Conservation (phyloP, 805 yeast species). For the Wickerhamiella qilinensis region DNA sequence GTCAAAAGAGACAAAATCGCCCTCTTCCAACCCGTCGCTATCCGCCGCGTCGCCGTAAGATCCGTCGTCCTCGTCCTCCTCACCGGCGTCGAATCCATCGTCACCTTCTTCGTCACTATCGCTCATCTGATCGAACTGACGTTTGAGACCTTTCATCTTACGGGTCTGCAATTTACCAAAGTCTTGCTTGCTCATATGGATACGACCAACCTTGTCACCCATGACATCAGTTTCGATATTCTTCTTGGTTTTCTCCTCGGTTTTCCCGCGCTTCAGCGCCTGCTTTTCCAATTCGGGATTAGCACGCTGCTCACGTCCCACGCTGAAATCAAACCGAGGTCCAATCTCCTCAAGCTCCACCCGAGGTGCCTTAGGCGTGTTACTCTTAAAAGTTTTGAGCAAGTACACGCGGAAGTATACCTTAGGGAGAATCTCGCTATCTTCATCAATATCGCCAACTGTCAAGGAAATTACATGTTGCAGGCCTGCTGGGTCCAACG, state of each 20-base stretch:
- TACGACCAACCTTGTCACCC: constrained; percentile 95
- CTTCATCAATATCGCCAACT: constrained; percentile 61
- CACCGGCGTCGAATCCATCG: constrained; percentile 27
- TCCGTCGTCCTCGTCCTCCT: background rate
- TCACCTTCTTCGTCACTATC: constrained; percentile 32
- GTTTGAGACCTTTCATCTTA: constrained; percentile 95
- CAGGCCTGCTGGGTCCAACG: constrained; percentile 87
- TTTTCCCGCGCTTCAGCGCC: constrained; percentile 67
- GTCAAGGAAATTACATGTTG: constrained; percentile 79
- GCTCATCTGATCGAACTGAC: constrained; percentile 61
- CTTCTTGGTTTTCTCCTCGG: constrained; percentile 72
- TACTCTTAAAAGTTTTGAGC: constrained; percentile 58
- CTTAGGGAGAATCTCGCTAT: constrained; percentile 51
- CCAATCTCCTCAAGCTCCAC: constrained; percentile 92
- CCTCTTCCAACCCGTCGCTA: background rate
- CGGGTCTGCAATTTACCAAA: constrained; percentile 80
- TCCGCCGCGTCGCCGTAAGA: background rate
- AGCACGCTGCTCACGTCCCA: constrained; percentile 74
- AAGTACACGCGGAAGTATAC: constrained; percentile 85
- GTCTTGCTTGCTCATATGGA: constrained; percentile 94
- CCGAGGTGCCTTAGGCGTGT: constrained; percentile 69
- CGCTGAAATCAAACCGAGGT: constrained; percentile 81
- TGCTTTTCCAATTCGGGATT: constrained; percentile 82
- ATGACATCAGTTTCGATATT: constrained; percentile 70
- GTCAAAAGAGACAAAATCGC: background rate